Percentiles rank a stretch among this genome's conserved stretches.
These are phyloP conservation scores for Boletus reticuloceps DNA, from an alignment of 768 basidiomycete species.

Conservation along the genomic window DNA sequence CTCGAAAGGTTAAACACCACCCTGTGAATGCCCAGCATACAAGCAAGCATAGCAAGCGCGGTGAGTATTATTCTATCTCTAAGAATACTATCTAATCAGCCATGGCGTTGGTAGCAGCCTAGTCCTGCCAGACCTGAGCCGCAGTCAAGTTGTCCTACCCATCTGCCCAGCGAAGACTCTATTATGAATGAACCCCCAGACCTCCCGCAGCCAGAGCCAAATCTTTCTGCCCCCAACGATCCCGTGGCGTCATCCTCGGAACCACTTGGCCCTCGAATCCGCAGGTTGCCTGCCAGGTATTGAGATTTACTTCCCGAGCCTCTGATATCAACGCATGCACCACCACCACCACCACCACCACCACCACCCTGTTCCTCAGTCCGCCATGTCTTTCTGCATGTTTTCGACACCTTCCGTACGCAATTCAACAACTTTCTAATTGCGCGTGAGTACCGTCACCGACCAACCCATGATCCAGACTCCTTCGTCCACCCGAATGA, in stretches of 20 bases:
- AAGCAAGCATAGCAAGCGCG: not conserved
- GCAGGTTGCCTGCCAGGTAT: not conserved
- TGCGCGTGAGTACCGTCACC: not conserved
- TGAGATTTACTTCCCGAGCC: not conserved
- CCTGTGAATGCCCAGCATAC: not conserved
- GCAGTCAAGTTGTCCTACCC: no score
- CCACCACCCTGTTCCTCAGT: not conserved
- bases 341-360: not conserved
- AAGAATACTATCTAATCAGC: no score
- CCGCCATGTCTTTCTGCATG: not conserved
- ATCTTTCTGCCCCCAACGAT: not conserved
- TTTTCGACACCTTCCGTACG: not conserved
- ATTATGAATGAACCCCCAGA: no score
- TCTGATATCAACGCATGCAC: not conserved
- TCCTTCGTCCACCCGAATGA: not conserved
- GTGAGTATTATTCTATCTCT: not conserved
- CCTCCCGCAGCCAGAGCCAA: no score
- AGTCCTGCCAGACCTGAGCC: not conserved
- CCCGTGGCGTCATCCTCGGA: not conserved
- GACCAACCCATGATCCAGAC: constrained; percentile 4
- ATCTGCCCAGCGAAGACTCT: no score
- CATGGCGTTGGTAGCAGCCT: not conserved
- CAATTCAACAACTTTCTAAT: not conserved
- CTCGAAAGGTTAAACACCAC: not conserved
- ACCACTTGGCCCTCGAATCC: not conserved